Conservation (phyloP, 176 grass and related monocot species). For the Otatea glauca region DNA sequence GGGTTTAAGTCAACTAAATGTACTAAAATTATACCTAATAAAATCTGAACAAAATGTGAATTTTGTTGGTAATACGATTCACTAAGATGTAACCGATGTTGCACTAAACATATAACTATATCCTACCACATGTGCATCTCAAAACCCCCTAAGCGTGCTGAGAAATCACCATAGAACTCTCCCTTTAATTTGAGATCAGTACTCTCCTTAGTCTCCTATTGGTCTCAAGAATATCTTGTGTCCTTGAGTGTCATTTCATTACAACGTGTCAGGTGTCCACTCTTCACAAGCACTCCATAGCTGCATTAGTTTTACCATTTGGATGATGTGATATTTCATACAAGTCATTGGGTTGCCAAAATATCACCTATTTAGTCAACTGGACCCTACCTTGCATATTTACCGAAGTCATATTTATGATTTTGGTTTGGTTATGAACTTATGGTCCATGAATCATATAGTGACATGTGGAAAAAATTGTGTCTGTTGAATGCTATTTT, state of each 20-base stretch:
- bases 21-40: conserved; percentile 4
- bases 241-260: neutral
- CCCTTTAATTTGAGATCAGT: neutral
- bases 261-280: neutral
- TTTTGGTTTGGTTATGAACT: neutral
- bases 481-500: neutral
- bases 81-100: neutral
- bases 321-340: neutral
- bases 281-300: neutral
- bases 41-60: neutral
- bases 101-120: neutral
- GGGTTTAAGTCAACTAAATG: conserved; percentile 1
- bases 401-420: neutral
- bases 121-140: neutral
- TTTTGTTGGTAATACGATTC: conserved; percentile 17
- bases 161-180: neutral
- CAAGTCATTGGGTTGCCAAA: neutral
- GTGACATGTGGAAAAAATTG: neutral
- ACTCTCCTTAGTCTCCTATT: neutral
- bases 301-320: neutral
- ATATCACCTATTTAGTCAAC: neutral
- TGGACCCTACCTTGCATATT: neutral
- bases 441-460: neutral
- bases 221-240: neutral
- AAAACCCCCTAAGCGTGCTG: neutral